Conservation (phyloP, 2,329 filamentous ascomycete species). For the Pyrenochaeta sp. region DNA sequence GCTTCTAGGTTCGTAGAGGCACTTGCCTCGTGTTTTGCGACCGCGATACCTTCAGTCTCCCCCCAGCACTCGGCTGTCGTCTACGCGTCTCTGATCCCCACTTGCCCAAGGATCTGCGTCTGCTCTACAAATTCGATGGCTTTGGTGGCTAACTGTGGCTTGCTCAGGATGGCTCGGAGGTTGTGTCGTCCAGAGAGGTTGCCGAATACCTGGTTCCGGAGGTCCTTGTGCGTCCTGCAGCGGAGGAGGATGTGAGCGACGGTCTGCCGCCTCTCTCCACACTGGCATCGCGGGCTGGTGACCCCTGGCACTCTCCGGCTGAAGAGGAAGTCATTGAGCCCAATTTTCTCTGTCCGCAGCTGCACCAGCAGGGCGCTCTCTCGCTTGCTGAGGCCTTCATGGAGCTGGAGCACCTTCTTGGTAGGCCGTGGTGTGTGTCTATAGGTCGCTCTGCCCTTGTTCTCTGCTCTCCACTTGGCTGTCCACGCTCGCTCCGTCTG, state of each 20-base stretch:
- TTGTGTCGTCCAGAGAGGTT: slow-evolving; percentile 21
- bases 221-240: slow-evolving; percentile 17
- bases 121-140: slow-evolving; percentile 24
- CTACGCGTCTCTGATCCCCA: slow-evolving; percentile 13
- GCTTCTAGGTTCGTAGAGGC: slow-evolving; percentile 6
- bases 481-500: slow-evolving; percentile 9
- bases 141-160: slow-evolving; percentile 23
- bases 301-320: slow-evolving; percentile 14
- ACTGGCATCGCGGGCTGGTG: slow-evolving; percentile 16
- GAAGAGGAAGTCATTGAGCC: slow-evolving; percentile 25
- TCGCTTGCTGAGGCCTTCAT: slow-evolving; percentile 18
- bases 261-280: slow-evolving; percentile 22
- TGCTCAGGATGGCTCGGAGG: slow-evolving; percentile 18
- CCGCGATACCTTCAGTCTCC: slow-evolving; percentile 20
- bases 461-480: slow-evolving; percentile 9
- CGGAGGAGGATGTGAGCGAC: slow-evolving; percentile 19
- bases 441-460: slow-evolving; percentile 13
- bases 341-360: slow-evolving; percentile 21
- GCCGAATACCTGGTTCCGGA: slow-evolving; percentile 20
- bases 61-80: slow-evolving; percentile 19
- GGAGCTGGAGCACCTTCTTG: slow-evolving; percentile 20
- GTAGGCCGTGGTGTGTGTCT: slow-evolving; percentile 15
- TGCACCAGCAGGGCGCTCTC: slow-evolving; percentile 23
- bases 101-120: slow-evolving; percentile 30
- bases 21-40: slow-evolving; percentile 6